Conservation (phyloP, 2,329 filamentous ascomycete species). For the Trichophyton benhamiae region DNA sequence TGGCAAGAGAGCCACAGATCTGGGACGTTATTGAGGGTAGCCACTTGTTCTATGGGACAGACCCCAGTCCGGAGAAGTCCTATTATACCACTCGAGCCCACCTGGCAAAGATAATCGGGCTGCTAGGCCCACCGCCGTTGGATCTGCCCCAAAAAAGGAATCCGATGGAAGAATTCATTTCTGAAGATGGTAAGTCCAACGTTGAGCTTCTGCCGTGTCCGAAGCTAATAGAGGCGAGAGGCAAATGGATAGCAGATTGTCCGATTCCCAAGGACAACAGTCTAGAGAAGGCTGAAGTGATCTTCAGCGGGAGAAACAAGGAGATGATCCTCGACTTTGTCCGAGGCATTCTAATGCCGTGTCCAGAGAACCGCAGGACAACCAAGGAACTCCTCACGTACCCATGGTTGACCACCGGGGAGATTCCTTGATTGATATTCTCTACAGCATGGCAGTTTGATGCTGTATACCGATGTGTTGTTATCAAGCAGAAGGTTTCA, state of each 20-base stretch:
- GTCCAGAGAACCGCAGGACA: conserved; percentile 25
- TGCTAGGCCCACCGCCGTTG: conserved; percentile 20
- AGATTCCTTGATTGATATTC: neutral
- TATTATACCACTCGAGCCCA: conserved; percentile 20
- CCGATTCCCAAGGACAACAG: conserved; percentile 9
- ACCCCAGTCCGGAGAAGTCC: conserved; percentile 13
- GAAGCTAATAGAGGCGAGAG: conserved; percentile 8
- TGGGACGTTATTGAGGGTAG: conserved; percentile 12
- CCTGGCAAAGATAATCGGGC: conserved; percentile 18
- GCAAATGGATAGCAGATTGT: conserved; percentile 17
- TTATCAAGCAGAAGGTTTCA: conserved; percentile 26
- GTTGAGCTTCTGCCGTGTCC: neutral
- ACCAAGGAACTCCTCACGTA: conserved; percentile 26
- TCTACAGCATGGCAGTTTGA: neutral
- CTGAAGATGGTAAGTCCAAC: conserved; percentile 24
- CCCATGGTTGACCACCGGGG: conserved; percentile 16
- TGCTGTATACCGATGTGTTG: neutral
- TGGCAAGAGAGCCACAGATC: conserved; percentile 5
- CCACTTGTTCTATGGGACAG: conserved; percentile 14
- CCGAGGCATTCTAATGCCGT: conserved; percentile 26
- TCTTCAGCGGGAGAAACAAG: conserved; percentile 21
- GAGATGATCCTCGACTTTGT: conserved; percentile 24
- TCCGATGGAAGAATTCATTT: conserved; percentile 30
- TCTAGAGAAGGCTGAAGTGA: conserved; percentile 15
- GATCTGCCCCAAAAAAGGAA: conserved; percentile 23